These are phyloP conservation scores for Taphrina wiesneri DNA, from an alignment of 1,139 yeast genomes.

Conservation along the genomic window DNA sequence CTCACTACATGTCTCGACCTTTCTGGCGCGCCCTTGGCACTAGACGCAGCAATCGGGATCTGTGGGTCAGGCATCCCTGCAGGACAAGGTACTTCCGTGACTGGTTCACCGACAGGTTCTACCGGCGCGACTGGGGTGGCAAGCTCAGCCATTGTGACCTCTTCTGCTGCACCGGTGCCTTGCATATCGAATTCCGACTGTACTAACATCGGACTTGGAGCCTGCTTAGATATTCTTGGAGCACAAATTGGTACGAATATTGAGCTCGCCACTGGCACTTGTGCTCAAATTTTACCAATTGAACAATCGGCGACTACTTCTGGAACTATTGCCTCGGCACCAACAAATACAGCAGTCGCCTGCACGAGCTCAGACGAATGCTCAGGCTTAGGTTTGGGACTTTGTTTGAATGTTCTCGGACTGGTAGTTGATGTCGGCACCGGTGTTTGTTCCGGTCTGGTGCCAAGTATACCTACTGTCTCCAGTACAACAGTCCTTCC, in stretches of 20 bases:
- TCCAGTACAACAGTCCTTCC: background rate
- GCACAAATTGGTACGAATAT: background rate
- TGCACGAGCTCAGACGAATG: background rate
- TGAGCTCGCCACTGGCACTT: background rate
- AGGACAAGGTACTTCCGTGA: background rate
- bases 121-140: background rate
- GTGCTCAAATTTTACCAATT: background rate
- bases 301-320: background rate
- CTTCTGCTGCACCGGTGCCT: background rate
- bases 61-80: background rate
- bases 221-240: background rate
- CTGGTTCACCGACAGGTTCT: background rate
- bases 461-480: background rate
- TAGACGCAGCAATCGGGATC: background rate
- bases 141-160: background rate
- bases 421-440: background rate
- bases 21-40: background rate
- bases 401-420: slow-evolving; percentile 1
- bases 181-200: background rate
- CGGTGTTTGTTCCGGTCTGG: background rate
- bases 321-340: background rate
- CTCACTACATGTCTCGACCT: background rate
- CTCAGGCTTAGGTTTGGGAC: background rate
- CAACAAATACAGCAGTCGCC: background rate
- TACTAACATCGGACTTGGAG: background rate